Percentiles rank a stretch among this genome's conserved stretches.
Evolutionary conservation across 2,329 filamentous ascomycete genomes (phyloP).

Genomic region (Aspergillus versicolor): DNA sequence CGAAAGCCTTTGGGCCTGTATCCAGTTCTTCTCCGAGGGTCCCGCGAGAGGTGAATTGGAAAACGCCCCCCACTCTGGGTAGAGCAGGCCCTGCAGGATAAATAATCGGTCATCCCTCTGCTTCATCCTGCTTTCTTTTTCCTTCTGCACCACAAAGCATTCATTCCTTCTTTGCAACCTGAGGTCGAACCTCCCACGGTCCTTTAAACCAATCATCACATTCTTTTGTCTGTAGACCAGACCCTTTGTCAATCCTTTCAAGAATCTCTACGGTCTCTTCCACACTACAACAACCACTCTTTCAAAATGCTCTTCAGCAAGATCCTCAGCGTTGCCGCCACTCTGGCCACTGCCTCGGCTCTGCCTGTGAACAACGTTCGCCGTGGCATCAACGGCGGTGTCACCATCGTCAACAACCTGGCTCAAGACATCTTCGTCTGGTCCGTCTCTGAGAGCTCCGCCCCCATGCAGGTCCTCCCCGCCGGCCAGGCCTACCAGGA

Average conservation of each 20-base stretch:
- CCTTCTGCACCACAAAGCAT: not conserved
- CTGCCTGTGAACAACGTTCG: not conserved
- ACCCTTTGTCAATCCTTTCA: slow-evolving; percentile 8
- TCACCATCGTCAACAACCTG: slow-evolving; percentile 30
- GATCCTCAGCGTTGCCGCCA: slow-evolving; percentile 2
- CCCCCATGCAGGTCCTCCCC: slow-evolving; percentile 23
- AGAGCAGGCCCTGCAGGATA: not conserved
- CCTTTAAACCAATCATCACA: slow-evolving; percentile 3
- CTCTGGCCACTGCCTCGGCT: slow-evolving; percentile 7
- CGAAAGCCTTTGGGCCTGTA: not conserved
- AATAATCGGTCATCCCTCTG: not conserved
- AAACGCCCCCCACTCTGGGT: not conserved
- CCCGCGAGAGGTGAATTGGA: not conserved
- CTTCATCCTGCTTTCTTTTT: not conserved
- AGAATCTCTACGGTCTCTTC: slow-evolving; percentile 1
- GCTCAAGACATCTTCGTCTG: slow-evolving; percentile 26
- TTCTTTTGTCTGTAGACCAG: slow-evolving; percentile 13
- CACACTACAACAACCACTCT: not conserved
- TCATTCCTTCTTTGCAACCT: slow-evolving; percentile 4
- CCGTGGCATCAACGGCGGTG: slow-evolving; percentile 17
- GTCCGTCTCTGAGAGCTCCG: slow-evolving; percentile 22
- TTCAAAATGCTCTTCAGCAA: slow-evolving; percentile 12
- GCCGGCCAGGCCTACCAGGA: slow-evolving; percentile 23
- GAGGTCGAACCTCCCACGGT: slow-evolving; percentile 13
- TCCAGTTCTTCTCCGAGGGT: not conserved